Evolutionary conservation across 2,329 filamentous ascomycete species (phyloP), one percentile per base, ranked within the genome.

Genomic region (Ophiostoma populinum): DNA sequence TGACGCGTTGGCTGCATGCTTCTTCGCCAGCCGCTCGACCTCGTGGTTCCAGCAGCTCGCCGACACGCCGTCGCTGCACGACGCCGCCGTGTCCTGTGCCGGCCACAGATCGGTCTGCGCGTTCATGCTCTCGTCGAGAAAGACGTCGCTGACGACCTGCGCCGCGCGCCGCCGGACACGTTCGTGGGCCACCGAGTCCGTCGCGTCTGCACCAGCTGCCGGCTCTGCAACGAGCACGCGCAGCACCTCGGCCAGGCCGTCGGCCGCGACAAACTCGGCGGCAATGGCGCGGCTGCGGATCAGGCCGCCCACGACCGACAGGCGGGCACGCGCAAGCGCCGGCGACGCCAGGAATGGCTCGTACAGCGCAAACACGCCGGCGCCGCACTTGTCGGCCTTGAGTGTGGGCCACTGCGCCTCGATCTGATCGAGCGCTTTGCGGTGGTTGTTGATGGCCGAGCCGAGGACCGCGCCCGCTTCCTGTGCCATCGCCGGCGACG

Each of bases 41-140:
- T 68, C 60, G 40, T 62, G 58, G 43, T 63, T 62, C 68, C 67
- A 72, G 49, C 68, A 72, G 10, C 58, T 60, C 36, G 68, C 63
- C 1, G 51, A 24, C 3, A 40, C 26, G 3, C 35, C 20, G 3
- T 18, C 12, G 9, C 17, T 16, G 10, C 52, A 17, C 48, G 50
- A n/a, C n/a, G n/a, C n/a, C n/a, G n/a, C 8, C 43, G 43, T 13
- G 43, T 39, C 21, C 3, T 21, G 21, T 13, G 9, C 28, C 0
- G 70, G 70, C 70, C 70, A 77, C 41, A 68, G 53, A 0, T 69
- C 67, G 13, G 63, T 42, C 17, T 57, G 55, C 3, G 72, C 72
- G 26, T 72, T 71, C 61, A 75, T 72, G 38, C 67, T 61, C 41
- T 65, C 62, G 46, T 80, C 74, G n/a, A 80, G 55, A 47, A 79